Conservation (phyloP, 352 stramenopile species). For the Pythium plurisporium region DNA sequence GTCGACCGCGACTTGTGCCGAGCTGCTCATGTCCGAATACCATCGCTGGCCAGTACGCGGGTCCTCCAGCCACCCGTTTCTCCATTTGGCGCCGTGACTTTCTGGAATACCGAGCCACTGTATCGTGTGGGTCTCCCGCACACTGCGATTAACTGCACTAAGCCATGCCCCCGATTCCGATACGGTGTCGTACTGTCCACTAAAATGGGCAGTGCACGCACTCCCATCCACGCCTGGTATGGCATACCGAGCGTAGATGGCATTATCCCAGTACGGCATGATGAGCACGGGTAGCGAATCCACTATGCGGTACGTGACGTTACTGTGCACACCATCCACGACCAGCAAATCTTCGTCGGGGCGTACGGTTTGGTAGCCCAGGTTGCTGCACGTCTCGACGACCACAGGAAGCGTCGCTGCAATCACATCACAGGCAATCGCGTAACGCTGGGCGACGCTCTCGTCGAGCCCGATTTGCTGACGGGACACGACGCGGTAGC, state of each 20-base stretch:
- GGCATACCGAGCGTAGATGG: slow-evolving; percentile 4
- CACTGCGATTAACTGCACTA: no score
- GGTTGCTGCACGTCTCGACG: slow-evolving; percentile 5
- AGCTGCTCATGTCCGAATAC: not conserved
- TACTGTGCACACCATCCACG: slow-evolving; percentile 16
- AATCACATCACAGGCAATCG: slow-evolving; percentile 15
- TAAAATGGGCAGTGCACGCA: slow-evolving; percentile 8
- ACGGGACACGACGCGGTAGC: slow-evolving; percentile 26
- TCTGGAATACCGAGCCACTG: slow-evolving; percentile 41
- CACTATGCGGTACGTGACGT: slow-evolving; percentile 6
- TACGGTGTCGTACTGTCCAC: slow-evolving; percentile 14
- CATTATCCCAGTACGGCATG: slow-evolving; percentile 35
- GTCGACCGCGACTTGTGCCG: not conserved
- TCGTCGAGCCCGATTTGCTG: not conserved
- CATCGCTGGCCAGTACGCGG: not conserved
- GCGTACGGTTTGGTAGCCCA: slow-evolving; percentile 28
- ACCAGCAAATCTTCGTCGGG: slow-evolving; percentile 21
- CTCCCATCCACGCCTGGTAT: slow-evolving; percentile 24
- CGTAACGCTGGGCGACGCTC: slow-evolving; percentile 4
- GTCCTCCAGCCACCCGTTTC: no score
- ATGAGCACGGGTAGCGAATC: slow-evolving; percentile 27
- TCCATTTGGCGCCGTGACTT: no score
- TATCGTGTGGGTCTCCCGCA: slow-evolving; percentile 24
- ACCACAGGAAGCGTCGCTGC: slow-evolving; percentile 17
- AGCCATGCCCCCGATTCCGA: no score